Base-by-base conservation (phyloP, 1,284 basidiomycete genomes). In the Chalciporus sp. region DNA sequence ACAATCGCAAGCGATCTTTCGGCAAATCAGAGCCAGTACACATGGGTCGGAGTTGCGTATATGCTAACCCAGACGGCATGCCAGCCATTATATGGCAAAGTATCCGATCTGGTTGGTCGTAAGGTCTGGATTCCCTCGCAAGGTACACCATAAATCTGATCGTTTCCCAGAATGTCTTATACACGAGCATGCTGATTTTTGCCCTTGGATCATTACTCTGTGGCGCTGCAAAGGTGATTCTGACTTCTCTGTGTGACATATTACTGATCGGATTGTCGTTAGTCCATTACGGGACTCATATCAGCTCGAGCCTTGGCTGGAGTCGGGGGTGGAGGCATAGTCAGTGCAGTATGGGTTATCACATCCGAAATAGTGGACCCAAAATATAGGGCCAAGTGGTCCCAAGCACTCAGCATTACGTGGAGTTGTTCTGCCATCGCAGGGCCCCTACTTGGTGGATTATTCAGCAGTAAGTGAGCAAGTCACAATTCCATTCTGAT, bases 341-440 rank as follows among this genome's bases (percentile, higher is more conserved):
- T 92, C 42, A 84, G 82, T 60, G 79, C 86, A 42, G 89, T 92
- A 42, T 92, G 90, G 90, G 82, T 89, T 23, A 86, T 92, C 57
- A 90, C 88, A 47, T 81, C 88, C 60, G 89, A 91, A 67, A 84
- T 92, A 56, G 88, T 92, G 40, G 82, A 84, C 63, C 77, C 82
- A 35, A 76, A 75, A 57, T 75, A 80, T 56, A 82, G 88, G 56
- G 85, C 89, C 47, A 88, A 84, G 65, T 92, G 88, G 90, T 90
- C 88, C 10, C 86, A 88, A 69, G 88, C 88, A 20, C 77, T 92
- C 39, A 91, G 88, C 60, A 70, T 90, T 51, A 92, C 90, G 39
- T 92, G 90, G 90, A 85, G 85, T 56, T 87, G 85, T 64, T 92
- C 90, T 46, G 90, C 90, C 33, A 70, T 92, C 53, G 87, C 88